Percentiles rank a stretch among this genome's conserved stretches.
phyloP scores from a whole-genome alignment of 257 asterid genomes.

The Henckelia pumila region DNA sequence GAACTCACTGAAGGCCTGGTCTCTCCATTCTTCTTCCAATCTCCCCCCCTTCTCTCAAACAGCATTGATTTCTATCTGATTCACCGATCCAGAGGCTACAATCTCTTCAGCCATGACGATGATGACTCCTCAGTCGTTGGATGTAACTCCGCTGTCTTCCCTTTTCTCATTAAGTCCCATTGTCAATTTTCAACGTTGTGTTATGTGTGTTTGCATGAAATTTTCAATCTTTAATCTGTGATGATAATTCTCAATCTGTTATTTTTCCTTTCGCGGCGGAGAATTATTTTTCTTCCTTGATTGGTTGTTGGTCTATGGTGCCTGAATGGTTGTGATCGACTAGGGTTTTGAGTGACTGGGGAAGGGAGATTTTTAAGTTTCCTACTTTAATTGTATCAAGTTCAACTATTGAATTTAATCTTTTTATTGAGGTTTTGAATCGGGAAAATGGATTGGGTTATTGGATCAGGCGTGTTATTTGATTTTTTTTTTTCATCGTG shows the following conservation, averaged over 20 bases:
- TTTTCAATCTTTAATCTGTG: constrained; percentile 8
- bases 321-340: constrained; percentile 34
- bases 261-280: constrained; percentile 12
- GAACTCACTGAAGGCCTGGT: not conserved
- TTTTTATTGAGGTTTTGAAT: constrained; percentile 13
- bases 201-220: constrained; percentile 25
- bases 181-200: not conserved
- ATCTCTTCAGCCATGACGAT: constrained; percentile 62
- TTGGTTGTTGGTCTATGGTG: not conserved
- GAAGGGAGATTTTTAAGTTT: constrained; percentile 23
- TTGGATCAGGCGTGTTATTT: constrained; percentile 27
- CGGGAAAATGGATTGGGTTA: constrained; percentile 24
- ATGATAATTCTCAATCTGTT: constrained; percentile 5
- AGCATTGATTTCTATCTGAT: constrained; percentile 34
- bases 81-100: constrained; percentile 52
- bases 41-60: constrained; percentile 23
- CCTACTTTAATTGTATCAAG: constrained; percentile 17
- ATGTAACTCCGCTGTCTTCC: constrained; percentile 47
- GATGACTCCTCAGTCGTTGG: constrained; percentile 84
- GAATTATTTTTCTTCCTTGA: not conserved
- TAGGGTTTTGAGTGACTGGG: constrained; percentile 43
- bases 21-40: constrained; percentile 23
- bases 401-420: not conserved
- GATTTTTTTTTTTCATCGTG: not conserved
- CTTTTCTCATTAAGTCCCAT: constrained; percentile 13